Evolutionary conservation across 1,284 basidiomycete species (phyloP).

Genomic region (Cutaneotrichosporon sp.): DNA sequence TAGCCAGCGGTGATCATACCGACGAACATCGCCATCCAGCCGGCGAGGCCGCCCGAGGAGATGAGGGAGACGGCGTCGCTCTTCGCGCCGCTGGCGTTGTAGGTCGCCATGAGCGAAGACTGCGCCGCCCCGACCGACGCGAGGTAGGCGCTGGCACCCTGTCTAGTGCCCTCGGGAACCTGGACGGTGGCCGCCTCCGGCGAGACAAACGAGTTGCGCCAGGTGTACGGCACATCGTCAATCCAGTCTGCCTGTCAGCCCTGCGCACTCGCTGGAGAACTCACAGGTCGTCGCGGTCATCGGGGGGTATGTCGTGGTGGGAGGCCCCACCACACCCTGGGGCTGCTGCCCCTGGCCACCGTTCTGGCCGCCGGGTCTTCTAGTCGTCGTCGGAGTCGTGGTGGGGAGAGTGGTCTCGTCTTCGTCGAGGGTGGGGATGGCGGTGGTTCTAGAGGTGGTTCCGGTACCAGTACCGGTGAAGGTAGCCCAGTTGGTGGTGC

Average conservation of each 20-base stretch:
- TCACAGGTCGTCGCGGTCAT: conserved; percentile 21
- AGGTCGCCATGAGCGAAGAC: background rate
- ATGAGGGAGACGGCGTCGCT: background rate
- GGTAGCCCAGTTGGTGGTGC: conserved; percentile 9
- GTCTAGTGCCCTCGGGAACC: conserved; percentile 39
- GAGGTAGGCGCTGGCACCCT: conserved; percentile 33
- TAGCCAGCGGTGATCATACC: conserved; percentile 2
- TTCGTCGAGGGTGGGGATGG: background rate
- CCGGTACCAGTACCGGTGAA: conserved; percentile 8
- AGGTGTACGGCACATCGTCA: conserved; percentile 38
- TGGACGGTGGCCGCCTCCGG: conserved; percentile 38
- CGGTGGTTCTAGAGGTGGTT: background rate
- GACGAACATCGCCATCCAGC: conserved; percentile 9
- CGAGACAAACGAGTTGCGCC: conserved; percentile 37
- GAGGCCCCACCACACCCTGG: conserved; percentile 11
- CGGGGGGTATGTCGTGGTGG: conserved; percentile 14
- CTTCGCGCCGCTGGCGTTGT: background rate
- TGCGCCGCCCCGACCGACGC: conserved; percentile 10
- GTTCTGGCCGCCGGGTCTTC: conserved; percentile 1
- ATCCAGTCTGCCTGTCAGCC: conserved; percentile 5
- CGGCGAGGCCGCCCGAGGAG: background rate
- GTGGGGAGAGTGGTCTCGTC: conserved; percentile 13
- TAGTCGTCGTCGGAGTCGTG: conserved; percentile 8
- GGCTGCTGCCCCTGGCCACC: background rate
- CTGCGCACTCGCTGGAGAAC: background rate